Evolutionary conservation across 164 flowering plant genomes (phyloP).

Genomic region (Pachysandra terminalis): DNA sequence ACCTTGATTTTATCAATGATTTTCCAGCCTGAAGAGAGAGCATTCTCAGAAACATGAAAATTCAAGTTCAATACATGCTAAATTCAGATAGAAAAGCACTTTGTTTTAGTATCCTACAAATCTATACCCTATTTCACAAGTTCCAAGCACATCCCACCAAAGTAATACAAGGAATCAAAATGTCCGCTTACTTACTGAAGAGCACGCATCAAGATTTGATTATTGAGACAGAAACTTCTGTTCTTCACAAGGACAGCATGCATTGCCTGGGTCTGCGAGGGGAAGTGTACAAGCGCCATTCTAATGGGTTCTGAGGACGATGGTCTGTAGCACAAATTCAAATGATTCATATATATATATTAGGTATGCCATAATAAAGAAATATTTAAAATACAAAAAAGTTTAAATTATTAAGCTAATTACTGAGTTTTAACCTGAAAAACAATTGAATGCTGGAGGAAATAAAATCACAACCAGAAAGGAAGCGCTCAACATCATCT

Average conservation of each 20-base stretch:
- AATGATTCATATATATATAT: not conserved
- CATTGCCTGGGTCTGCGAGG: slow-evolving; percentile 56
- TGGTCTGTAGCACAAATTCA: slow-evolving; percentile 32
- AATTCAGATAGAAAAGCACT: too few relatives aligned
- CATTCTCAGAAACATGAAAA: too few relatives aligned
- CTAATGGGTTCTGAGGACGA: slow-evolving; percentile 25
- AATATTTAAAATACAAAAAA: not conserved
- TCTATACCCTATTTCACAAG: too few relatives aligned
- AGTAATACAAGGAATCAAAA: too few relatives aligned
- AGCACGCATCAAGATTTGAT: slow-evolving; percentile 47
- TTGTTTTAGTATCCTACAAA: too few relatives aligned
- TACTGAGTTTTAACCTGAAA: slow-evolving; percentile 32
- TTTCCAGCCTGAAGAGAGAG: too few relatives aligned
- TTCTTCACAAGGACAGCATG: slow-evolving; percentile 55
- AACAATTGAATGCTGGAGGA: slow-evolving; percentile 32
- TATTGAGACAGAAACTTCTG: slow-evolving; percentile 56
- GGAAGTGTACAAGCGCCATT: slow-evolving; percentile 51
- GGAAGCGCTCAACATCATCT: slow-evolving; percentile 70
- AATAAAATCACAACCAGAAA: slow-evolving; percentile 55
- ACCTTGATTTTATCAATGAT: too few relatives aligned
- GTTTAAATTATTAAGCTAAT: not conserved
- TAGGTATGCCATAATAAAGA: not conserved
- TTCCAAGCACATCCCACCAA: not conserved
- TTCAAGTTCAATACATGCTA: too few relatives aligned
- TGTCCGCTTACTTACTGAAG: slow-evolving; percentile 70